Conservation (phyloP, 768 basidiomycete genomes). For the Collybia mongolica region DNA sequence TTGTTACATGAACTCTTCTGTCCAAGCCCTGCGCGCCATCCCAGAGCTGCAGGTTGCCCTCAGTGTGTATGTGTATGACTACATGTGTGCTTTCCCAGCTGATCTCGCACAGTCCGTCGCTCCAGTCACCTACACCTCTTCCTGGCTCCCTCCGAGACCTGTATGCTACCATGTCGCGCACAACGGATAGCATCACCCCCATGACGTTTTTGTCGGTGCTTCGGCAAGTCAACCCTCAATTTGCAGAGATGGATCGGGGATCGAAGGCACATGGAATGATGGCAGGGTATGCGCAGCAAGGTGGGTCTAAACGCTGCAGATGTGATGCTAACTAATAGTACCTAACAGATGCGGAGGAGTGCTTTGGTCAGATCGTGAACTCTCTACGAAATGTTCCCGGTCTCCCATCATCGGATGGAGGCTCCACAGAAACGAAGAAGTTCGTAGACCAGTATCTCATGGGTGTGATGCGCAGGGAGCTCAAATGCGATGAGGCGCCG, state of each 20-base stretch:
- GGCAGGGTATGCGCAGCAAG: slow-evolving; percentile 79
- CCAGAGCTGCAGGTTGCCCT: slow-evolving; percentile 85
- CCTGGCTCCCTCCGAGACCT: slow-evolving; percentile 63
- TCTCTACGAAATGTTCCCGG: slow-evolving; percentile 72
- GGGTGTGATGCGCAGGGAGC: slow-evolving; percentile 75
- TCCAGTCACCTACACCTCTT: slow-evolving; percentile 40
- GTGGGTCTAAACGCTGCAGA: slow-evolving; percentile 17
- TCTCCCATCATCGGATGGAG: slow-evolving; percentile 16
- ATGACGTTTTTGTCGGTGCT: slow-evolving; percentile 64
- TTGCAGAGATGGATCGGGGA: slow-evolving; percentile 67
- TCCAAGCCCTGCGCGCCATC: slow-evolving; percentile 91
- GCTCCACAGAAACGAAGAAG: slow-evolving; percentile 37
- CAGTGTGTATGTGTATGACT: slow-evolving; percentile 39
- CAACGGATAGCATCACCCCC: slow-evolving; percentile 77
- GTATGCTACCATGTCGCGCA: slow-evolving; percentile 70
- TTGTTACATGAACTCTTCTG: slow-evolving; percentile 95
- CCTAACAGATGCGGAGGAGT: slow-evolving; percentile 88
- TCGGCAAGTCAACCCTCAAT: slow-evolving; percentile 84
- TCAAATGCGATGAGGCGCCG: slow-evolving; percentile 79
- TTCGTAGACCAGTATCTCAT: slow-evolving; percentile 83
- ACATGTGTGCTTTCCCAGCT: neutral
- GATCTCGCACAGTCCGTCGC: slow-evolving; percentile 25
- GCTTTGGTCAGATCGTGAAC: slow-evolving; percentile 74
- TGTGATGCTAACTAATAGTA: neutral
- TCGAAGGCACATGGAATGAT: slow-evolving; percentile 32